phyloP scores from a whole-genome alignment of 139 green algal genomes.

The Tetraselmis chui region DNA sequence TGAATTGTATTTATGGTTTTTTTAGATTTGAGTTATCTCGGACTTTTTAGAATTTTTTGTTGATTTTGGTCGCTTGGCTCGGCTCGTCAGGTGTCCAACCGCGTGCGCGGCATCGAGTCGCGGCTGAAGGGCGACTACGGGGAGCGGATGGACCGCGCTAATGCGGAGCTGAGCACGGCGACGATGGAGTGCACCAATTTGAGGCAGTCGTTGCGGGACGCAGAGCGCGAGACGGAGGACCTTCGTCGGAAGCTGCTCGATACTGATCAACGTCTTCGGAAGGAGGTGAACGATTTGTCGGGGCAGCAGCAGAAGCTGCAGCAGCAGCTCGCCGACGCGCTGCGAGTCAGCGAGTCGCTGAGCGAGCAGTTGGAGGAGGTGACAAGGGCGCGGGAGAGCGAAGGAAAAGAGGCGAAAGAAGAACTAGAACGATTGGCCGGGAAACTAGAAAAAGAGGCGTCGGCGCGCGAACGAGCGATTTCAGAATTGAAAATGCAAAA shows the following conservation, averaged over 20 bases:
- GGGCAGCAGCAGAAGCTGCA: neutral
- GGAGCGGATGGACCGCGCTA: neutral
- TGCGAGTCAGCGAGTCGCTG: neutral
- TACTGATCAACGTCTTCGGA: neutral
- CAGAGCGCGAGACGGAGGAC: neutral
- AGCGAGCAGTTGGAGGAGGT: neutral
- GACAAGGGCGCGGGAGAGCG: neutral
- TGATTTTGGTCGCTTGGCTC: too few species aligned
- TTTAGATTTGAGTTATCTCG: too few species aligned
- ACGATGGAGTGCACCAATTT: neutral
- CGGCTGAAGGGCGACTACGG: neutral
- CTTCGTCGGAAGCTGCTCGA: neutral
- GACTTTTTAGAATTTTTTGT: too few species aligned
- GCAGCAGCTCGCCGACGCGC: neutral
- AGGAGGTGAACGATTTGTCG: neutral
- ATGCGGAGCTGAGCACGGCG: neutral
- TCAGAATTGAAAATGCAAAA: neutral
- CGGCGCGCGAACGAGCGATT: neutral
- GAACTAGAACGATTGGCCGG: neutral
- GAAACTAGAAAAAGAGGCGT: neutral
- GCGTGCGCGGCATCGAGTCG: neutral
- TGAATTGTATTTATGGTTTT: too few species aligned
- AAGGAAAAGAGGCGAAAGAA: neutral
- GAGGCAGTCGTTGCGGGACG: neutral
- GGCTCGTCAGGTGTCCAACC: neutral